phyloP scores from a whole-genome alignment of 148 eudicot genomes.

The Rhododendron henanense region DNA sequence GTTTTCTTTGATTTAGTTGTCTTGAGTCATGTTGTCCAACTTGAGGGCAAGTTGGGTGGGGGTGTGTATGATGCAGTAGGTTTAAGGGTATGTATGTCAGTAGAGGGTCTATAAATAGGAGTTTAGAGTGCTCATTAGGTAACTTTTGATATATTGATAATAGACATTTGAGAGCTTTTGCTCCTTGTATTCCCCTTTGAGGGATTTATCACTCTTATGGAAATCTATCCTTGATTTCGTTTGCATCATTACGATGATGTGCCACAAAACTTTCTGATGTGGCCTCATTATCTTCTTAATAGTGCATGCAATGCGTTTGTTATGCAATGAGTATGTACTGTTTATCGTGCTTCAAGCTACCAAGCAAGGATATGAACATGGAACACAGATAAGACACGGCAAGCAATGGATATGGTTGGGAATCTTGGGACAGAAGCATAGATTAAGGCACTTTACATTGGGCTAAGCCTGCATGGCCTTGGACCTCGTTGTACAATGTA shows the following conservation, averaged over 20 bases:
- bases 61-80: too few relatives aligned
- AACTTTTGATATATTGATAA: too few relatives aligned
- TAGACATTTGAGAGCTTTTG: too few relatives aligned
- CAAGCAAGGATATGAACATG: background rate
- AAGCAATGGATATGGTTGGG: background rate
- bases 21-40: too few relatives aligned
- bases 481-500: background rate
- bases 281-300: constrained; percentile 1
- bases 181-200: too few relatives aligned
- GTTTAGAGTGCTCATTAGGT: too few relatives aligned
- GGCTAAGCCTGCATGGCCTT: background rate
- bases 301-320: background rate
- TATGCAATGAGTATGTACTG: background rate
- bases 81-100: too few relatives aligned
- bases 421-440: background rate
- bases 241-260: background rate
- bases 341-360: background rate
- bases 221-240: too few relatives aligned
- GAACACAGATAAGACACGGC: background rate
- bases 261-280: background rate
- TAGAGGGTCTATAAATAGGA: too few relatives aligned
- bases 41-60: too few relatives aligned
- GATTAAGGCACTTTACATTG: background rate
- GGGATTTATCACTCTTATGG: too few relatives aligned
- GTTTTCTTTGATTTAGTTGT: too few relatives aligned